These are phyloP conservation scores for Clonostachys rhizophaga DNA, from an alignment of 2,329 filamentous ascomycete species.

Conservation along the genomic window DNA sequence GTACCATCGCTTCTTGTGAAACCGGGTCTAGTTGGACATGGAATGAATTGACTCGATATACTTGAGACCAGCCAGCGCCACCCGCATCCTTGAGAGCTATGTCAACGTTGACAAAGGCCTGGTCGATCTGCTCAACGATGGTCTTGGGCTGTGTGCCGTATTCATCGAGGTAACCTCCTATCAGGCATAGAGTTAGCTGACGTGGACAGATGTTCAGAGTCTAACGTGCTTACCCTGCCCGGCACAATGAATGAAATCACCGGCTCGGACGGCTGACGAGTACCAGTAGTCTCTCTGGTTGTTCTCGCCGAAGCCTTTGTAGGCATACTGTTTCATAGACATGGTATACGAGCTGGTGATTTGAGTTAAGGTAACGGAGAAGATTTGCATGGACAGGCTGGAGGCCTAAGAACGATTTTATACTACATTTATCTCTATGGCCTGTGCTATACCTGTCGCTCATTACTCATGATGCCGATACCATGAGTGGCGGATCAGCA, in stretches of 20 bases:
- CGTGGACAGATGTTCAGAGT: neutral
- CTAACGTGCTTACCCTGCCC: slow-evolving; percentile 31
- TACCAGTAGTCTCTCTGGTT: slow-evolving; percentile 27
- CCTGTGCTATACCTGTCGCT: too few relatives aligned
- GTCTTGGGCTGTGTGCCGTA: slow-evolving; percentile 16
- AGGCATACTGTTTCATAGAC: slow-evolving; percentile 19
- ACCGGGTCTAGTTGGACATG: slow-evolving; percentile 32
- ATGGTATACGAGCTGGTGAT: slow-evolving; percentile 4
- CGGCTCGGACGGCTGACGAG: slow-evolving; percentile 42
- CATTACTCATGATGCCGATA: too few relatives aligned
- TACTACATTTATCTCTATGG: too few relatives aligned
- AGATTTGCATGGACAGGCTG: too few relatives aligned
- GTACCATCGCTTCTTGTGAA: slow-evolving; percentile 30
- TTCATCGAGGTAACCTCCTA: slow-evolving; percentile 18
- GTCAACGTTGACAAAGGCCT: slow-evolving; percentile 54
- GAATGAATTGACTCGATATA: slow-evolving; percentile 42
- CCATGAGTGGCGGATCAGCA: too few relatives aligned
- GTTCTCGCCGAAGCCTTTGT: slow-evolving; percentile 18
- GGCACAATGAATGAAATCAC: slow-evolving; percentile 37
- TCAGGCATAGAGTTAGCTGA: slow-evolving; percentile 13
- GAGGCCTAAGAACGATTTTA: too few relatives aligned
- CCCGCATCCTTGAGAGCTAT: slow-evolving; percentile 43
- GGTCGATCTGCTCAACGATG: slow-evolving; percentile 38
- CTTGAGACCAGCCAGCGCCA: slow-evolving; percentile 51
- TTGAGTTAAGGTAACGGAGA: too few relatives aligned